Conservation (phyloP, 305 asterid genomes). For the Nicotiana rustica region DNA sequence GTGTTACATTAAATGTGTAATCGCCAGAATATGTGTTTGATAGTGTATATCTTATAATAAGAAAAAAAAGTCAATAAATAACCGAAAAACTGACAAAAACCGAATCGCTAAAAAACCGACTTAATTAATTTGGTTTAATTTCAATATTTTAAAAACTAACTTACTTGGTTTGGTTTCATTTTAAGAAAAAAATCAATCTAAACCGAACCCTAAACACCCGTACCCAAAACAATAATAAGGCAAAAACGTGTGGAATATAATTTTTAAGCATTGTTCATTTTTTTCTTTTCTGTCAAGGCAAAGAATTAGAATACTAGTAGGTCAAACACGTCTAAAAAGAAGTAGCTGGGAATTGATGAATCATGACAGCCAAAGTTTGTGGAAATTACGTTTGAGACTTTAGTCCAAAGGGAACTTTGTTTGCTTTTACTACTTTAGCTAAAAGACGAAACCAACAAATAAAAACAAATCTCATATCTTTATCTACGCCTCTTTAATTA, state of each 20-base stretch:
- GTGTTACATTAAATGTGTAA: too few relatives aligned
- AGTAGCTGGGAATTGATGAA: slow-evolving; percentile 6
- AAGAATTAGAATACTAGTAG: not conserved
- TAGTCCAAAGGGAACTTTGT: slow-evolving; percentile 22
- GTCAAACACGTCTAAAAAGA: slow-evolving; percentile 29
- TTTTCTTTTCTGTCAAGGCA: not conserved
- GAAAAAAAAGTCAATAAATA: too few relatives aligned
- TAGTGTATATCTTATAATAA: too few relatives aligned
- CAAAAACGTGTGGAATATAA: slow-evolving; percentile 29
- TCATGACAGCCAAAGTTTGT: slow-evolving; percentile 14
- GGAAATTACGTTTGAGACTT: slow-evolving; percentile 26
- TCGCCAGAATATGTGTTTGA: too few relatives aligned
- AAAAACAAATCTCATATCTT: not conserved
- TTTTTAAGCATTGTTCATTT: too few relatives aligned
- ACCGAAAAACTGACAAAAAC: too few relatives aligned
- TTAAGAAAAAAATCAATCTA: too few relatives aligned
- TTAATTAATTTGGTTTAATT: too few relatives aligned
- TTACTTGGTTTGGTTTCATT: too few relatives aligned
- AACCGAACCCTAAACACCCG: too few relatives aligned
- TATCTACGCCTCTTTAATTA: not conserved
- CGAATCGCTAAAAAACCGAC: too few relatives aligned
- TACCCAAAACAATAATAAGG: not conserved
- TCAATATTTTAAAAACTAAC: too few relatives aligned
- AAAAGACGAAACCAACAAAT: not conserved
- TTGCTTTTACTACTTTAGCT: not conserved